A percentile compares a stretch with the other conserved stretches of the same genome.
Evolutionary conservation across 768 basidiomycete genomes (phyloP).

Genomic region (Mycena filopes): DNA sequence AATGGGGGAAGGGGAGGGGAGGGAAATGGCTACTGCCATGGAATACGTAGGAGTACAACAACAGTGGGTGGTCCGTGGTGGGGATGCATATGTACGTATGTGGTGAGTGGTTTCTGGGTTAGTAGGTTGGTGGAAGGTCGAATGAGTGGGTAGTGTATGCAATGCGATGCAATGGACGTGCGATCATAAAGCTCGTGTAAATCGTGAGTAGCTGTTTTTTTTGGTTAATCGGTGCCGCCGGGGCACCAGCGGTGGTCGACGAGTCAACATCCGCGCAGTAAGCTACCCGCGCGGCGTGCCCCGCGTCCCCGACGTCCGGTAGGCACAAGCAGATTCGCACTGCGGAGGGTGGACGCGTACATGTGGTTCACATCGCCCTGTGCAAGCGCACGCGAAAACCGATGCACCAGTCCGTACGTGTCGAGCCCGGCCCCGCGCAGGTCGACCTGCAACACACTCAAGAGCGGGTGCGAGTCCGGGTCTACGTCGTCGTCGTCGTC

Average conservation of each 20-base stretch:
- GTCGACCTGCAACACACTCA: constrained; percentile 69
- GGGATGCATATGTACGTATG: constrained; percentile 19
- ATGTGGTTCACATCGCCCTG: constrained; percentile 83
- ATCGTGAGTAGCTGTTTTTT: constrained; percentile 10
- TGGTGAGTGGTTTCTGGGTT: constrained; percentile 3
- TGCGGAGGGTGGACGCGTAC: constrained; percentile 87
- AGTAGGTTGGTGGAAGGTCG: not conserved
- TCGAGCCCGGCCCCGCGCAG: constrained; percentile 69
- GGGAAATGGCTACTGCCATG: not conserved
- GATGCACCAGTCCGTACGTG: constrained; percentile 81
- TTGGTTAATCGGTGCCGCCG: not conserved
- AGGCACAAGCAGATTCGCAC: constrained; percentile 79
- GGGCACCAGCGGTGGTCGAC: not conserved
- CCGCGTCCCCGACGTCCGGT: constrained; percentile 9
- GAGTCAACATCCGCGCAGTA: constrained; percentile 69
- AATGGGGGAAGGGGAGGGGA: not conserved
- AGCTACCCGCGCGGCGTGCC: constrained; percentile 63
- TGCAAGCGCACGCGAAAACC: constrained; percentile 78
- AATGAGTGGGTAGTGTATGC: not conserved
- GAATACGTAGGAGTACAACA: constrained; percentile 21
- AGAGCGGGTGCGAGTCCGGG: constrained; percentile 23
- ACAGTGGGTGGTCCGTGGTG: constrained; percentile 18
- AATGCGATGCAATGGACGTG: constrained; percentile 13
- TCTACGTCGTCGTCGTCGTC: constrained; percentile 44
- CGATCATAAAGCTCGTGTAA: constrained; percentile 10